Conservation (phyloP, 2,329 filamentous ascomycete species). For the Epichloe uncinata region DNA sequence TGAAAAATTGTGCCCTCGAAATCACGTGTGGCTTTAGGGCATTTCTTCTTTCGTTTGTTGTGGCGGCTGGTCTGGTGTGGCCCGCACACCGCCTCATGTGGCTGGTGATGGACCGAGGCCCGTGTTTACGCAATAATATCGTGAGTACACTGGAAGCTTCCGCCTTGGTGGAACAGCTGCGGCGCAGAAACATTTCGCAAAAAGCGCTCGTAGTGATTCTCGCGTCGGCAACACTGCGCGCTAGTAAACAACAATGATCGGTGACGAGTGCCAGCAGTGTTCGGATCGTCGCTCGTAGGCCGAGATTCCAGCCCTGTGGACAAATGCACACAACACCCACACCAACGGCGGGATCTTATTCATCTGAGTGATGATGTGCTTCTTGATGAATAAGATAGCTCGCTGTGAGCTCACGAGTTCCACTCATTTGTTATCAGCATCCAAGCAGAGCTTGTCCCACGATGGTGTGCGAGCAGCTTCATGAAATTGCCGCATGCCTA, state of each 20-base stretch:
- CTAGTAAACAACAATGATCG: no score
- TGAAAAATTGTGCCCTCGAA: constrained; percentile 22
- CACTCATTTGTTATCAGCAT: no score
- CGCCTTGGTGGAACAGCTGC: no score
- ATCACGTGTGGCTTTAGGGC: constrained; percentile 25
- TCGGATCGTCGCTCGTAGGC: background rate
- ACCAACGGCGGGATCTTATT: no score
- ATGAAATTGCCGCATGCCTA: background rate
- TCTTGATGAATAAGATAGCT: no score
- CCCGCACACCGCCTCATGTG: constrained; percentile 4
- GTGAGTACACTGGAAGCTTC: no score
- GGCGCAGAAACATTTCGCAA: background rate
- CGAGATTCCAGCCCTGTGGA: background rate
- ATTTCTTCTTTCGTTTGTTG: background rate
- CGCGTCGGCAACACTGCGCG: background rate
- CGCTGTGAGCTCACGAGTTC: no score
- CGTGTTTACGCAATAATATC: no score
- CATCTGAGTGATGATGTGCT: no score
- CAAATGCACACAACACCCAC: no score
- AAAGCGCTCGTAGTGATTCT: background rate
- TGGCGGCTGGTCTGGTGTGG: constrained; percentile 2
- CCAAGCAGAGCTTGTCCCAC: no score
- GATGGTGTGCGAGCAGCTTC: background rate
- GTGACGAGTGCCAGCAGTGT: background rate
- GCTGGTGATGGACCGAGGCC: background rate